Evolutionary conservation across 163 green algal species (phyloP), one percentile per base, ranked within the genome.

Genomic region (Volvox carteri): DNA sequence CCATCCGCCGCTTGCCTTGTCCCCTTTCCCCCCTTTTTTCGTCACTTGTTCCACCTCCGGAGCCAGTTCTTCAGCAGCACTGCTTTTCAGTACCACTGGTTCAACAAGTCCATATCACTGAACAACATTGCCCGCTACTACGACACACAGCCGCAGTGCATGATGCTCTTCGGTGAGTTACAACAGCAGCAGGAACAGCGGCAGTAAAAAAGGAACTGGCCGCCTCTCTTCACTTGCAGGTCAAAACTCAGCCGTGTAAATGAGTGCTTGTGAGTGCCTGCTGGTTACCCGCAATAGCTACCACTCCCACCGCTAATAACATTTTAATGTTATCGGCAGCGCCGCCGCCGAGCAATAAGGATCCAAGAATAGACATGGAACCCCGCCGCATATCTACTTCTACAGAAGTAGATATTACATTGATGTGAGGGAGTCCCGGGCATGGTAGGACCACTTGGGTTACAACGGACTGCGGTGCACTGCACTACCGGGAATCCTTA

Each of bases 81-180:
- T 0, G 84, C 84, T 41, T 89, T 89, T 44, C 84, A 89, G 54
- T 88, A 88, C 58, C 77, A 85, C 23, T 85, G 77, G 77, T 85
- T 58, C 37, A 85, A 85, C 77, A 85, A 85, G 84, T 68, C 84
- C 41, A 39, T 84, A 1, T 84, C 70, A 0, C 84, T 89, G 21
- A 21, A 78, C 5, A 58, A 56, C n/a, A 89, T 89, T 37, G 21
- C 30, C 1, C 23, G 21, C 0, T 89, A 89, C 54, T 89, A 89
- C 72, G 84, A 89, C 54, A 89, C 84, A 11, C 11, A 54, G 18
- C 72, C 72, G 3, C 28, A 41, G 39, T 89, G 84, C 84, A 89
- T 89, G 72, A 79, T 84, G 54, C 72, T 89, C n/a, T 77, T 89
- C 48, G 84, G 83, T 88, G 33, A 28, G 73, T n/a, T n/a, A 11